A percentile compares a stretch with the other conserved stretches of the same genome.
Conservation (phyloP, 2,329 filamentous ascomycete species). For the Falciphora oryzae region DNA sequence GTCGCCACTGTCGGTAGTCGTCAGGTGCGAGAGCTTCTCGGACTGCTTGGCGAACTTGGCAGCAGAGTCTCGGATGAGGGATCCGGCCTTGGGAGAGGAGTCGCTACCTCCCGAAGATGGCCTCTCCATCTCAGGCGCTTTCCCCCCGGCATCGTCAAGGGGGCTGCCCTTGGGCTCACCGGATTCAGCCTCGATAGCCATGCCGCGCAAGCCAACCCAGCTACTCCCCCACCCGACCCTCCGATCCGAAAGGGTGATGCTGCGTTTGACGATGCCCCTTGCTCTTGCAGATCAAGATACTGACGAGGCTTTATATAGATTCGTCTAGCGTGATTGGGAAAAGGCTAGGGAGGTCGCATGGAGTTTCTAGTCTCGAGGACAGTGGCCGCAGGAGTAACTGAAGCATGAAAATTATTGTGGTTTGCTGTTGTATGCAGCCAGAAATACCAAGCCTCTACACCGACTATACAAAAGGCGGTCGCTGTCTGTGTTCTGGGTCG, state of each 20-base stretch:
- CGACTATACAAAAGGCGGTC: background rate
- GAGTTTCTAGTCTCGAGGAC: background rate
- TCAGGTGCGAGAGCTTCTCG: conserved; percentile 45
- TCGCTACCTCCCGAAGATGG: background rate
- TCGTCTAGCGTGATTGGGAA: background rate
- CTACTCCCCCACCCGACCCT: background rate
- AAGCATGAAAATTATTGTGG: background rate
- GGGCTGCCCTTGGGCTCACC: background rate
- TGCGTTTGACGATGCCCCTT: background rate
- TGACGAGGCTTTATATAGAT: background rate
- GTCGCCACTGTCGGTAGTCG: conserved; percentile 22
- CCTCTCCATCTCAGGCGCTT: background rate
- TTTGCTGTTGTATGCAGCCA: background rate
- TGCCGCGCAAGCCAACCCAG: background rate
- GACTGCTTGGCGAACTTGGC: conserved; percentile 58
- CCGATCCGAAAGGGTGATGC: background rate
- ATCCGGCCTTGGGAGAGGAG: background rate
- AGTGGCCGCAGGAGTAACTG: background rate
- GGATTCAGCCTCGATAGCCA: background rate
- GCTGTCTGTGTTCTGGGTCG: too few relatives aligned
- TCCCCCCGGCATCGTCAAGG: background rate
- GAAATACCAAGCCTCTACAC: background rate
- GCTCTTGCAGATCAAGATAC: background rate
- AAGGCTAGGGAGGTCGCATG: background rate
- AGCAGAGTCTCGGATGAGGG: conserved; percentile 27